Evolutionary conservation across 1,284 basidiomycete genomes (phyloP).

Genomic region (Kalmanozyma brasiliensis): DNA sequence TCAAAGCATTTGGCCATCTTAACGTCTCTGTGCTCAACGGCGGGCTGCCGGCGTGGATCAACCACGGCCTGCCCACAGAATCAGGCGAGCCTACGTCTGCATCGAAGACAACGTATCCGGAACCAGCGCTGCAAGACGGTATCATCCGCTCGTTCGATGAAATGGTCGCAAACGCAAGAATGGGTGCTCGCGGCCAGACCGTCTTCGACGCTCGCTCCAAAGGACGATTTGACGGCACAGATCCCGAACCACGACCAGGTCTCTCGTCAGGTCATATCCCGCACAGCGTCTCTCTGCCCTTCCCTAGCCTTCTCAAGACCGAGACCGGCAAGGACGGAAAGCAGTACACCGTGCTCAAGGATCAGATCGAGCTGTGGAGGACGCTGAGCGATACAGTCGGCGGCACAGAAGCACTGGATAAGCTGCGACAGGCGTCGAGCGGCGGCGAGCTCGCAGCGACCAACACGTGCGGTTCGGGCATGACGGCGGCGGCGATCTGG

Average conservation of each 20-base stretch:
- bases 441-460: constrained; percentile 52
- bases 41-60: constrained; percentile 63
- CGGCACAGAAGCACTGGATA: constrained; percentile 58
- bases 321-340: constrained; percentile 67
- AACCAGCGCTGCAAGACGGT: constrained; percentile 72
- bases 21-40: constrained; percentile 63
- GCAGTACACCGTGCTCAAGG: constrained; percentile 60
- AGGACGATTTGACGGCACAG: constrained; percentile 79
- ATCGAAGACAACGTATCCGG: constrained; percentile 65
- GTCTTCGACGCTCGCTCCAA: constrained; percentile 87
- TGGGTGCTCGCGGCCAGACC: constrained; percentile 74
- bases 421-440: constrained; percentile 59
- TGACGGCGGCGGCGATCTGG: constrained; percentile 96
- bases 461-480: constrained; percentile 74
- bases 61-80: constrained; percentile 46
- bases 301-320: constrained; percentile 77
- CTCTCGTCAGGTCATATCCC: constrained; percentile 94
- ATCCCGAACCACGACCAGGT: constrained; percentile 88
- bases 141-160: constrained; percentile 81
- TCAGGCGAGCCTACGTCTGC: constrained; percentile 28
- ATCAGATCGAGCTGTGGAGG: constrained; percentile 64
- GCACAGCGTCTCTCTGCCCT: constrained; percentile 84
- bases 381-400: constrained; percentile 77
- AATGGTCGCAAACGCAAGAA: constrained; percentile 78
- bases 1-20: constrained; percentile 60